phyloP scores from a whole-genome alignment of 352 stramenopile genomes.

The Thraustochytrium sp. region DNA sequence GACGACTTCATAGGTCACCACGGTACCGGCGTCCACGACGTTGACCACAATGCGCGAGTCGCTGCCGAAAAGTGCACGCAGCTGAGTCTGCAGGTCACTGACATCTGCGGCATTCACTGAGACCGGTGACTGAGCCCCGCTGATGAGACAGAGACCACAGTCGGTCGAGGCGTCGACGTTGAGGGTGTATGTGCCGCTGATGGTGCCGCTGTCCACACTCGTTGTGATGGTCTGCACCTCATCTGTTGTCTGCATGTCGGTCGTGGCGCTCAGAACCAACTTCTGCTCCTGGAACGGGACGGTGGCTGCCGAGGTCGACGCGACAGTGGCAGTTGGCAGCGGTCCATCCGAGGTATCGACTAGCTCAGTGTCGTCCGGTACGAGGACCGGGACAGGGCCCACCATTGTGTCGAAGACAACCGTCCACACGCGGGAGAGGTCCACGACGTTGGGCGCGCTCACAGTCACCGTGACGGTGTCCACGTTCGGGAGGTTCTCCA shows the following conservation, averaged over 20 bases:
- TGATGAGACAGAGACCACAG: constrained; percentile 22
- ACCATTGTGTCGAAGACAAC: not conserved
- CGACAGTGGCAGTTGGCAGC: not conserved
- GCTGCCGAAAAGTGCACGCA: not conserved
- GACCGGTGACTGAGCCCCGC: not conserved
- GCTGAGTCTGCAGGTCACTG: not conserved
- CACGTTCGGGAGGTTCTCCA: constrained; percentile 57
- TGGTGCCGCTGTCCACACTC: not conserved
- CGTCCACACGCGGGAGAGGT: not conserved
- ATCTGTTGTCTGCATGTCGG: not conserved
- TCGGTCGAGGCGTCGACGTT: not conserved
- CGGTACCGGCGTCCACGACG: not conserved
- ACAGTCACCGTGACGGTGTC: constrained; percentile 57
- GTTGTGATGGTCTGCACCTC: constrained; percentile 17
- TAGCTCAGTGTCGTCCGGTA: not conserved
- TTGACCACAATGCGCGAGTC: not conserved
- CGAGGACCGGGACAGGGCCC: not conserved
- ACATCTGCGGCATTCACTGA: not conserved
- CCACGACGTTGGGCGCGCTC: not conserved
- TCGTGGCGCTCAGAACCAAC: not conserved
- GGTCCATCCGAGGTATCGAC: not conserved
- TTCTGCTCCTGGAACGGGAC: constrained; percentile 13
- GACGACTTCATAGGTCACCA: not conserved
- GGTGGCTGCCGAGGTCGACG: not conserved
- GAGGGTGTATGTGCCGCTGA: not conserved